phyloP scores from a whole-genome alignment of 2,329 filamentous ascomycete genomes.

The Penicillium sp. region DNA sequence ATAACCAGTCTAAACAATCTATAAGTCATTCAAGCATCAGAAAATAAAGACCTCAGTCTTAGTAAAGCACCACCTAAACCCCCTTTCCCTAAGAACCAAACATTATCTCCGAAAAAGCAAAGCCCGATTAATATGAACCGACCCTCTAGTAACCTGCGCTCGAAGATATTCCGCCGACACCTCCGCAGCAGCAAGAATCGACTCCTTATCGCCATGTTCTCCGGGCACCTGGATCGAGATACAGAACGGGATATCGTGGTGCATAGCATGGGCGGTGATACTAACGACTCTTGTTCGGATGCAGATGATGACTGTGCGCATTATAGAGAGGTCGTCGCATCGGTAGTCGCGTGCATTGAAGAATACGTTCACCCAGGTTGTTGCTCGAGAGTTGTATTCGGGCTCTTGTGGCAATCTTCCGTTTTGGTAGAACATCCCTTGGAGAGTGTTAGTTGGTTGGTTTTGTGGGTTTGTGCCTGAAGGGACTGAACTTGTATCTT shows the following conservation, averaged over 20 bases:
- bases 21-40: not conserved
- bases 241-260: not conserved
- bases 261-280: conserved; percentile 4
- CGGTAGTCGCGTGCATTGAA: not conserved
- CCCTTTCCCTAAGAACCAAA: too few relatives aligned
- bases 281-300: conserved; percentile 5
- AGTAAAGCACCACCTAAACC: too few relatives aligned
- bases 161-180: conserved; percentile 1
- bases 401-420: not conserved
- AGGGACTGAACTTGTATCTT: not conserved
- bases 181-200: conserved; percentile 3
- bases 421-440: conserved; percentile 6
- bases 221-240: conserved; percentile 4
- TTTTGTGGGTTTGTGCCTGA: not conserved
- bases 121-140: not conserved
- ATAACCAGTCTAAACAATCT: not conserved
- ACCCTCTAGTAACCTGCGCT: not conserved
- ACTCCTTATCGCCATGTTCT: not conserved
- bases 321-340: conserved; percentile 2
- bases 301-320: conserved; percentile 6
- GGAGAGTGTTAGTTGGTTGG: not conserved
- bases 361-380: conserved; percentile 5
- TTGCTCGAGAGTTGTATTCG: not conserved
- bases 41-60: not conserved
- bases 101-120: not conserved